These are phyloP conservation scores for Ophiocytium majus DNA, from an alignment of 352 stramenopile species.

Conservation along the genomic window DNA sequence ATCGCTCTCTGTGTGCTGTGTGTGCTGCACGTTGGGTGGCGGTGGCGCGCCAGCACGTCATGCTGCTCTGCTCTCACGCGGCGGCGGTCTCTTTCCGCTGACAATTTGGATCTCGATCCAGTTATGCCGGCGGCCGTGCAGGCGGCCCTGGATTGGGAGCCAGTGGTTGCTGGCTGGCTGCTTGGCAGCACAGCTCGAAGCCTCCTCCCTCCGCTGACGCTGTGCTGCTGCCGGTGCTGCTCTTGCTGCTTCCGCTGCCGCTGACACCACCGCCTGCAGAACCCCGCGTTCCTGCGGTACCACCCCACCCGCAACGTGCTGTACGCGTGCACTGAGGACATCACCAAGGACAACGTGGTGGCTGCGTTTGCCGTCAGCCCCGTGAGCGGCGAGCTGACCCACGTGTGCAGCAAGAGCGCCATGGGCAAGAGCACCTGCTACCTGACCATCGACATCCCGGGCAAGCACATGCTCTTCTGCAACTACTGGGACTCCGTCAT, in stretches of 20 bases:
- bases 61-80: too few species aligned
- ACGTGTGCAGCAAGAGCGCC: conserved; percentile 43
- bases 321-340: conserved; percentile 53
- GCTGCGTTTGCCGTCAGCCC: conserved; percentile 45
- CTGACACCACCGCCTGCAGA: conserved; percentile 34
- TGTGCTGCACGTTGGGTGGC: too few species aligned
- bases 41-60: too few species aligned
- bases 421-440: conserved; percentile 67
- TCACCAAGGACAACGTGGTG: conserved; percentile 52
- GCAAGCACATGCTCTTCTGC: conserved; percentile 67
- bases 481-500: conserved; percentile 78
- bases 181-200: too few species aligned
- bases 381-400: conserved; percentile 29
- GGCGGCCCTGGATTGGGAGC: too few species aligned
- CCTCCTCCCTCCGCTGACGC: too few species aligned
- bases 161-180: too few species aligned
- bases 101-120: too few species aligned
- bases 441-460: conserved; percentile 68
- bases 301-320: conserved; percentile 46
- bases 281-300: conserved; percentile 48
- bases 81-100: too few species aligned
- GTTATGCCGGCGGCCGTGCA: not conserved
- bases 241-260: too few species aligned
- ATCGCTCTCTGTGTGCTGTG: too few species aligned
- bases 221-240: too few species aligned